phyloP scores from a whole-genome alignment of 2,329 filamentous ascomycete species.

The Fusarium sp. region DNA sequence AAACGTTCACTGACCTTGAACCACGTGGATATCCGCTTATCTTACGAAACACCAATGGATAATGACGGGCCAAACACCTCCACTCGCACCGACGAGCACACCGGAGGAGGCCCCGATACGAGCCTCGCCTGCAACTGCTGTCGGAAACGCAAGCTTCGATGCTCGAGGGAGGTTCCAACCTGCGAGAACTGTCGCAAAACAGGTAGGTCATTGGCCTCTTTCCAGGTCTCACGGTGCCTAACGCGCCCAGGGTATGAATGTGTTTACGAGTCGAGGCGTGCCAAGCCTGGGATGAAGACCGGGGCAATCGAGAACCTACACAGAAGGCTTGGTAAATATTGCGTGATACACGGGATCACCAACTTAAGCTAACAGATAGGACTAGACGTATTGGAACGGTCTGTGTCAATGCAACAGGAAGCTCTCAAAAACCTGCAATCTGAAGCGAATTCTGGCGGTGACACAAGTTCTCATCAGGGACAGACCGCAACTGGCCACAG shows the following conservation, averaged over 20 bases:
- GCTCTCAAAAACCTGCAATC: conserved; percentile 5
- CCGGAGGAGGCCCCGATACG: background rate
- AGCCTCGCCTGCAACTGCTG: conserved; percentile 10
- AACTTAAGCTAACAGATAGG: background rate
- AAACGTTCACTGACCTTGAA: background rate
- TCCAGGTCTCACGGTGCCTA: too few species aligned
- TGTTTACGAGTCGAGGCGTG: conserved; percentile 38
- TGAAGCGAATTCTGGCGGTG: background rate
- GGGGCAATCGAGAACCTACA: conserved; percentile 53
- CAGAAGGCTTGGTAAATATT: conserved; percentile 45
- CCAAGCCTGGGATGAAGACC: conserved; percentile 53
- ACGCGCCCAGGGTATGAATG: background rate
- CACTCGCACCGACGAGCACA: background rate
- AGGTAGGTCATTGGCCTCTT: background rate
- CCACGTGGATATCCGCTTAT: background rate
- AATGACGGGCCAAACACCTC: background rate
- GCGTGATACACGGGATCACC: background rate
- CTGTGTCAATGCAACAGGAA: conserved; percentile 26
- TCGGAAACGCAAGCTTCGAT: conserved; percentile 10
- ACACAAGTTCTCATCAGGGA: background rate
- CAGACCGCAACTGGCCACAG: background rate
- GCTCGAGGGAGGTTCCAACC: background rate
- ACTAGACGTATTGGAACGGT: conserved; percentile 25
- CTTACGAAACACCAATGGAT: background rate
- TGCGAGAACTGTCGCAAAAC: conserved; percentile 13